Evolutionary conservation across 768 basidiomycete species (phyloP).

Genomic region (Filobasidium floriforme): DNA sequence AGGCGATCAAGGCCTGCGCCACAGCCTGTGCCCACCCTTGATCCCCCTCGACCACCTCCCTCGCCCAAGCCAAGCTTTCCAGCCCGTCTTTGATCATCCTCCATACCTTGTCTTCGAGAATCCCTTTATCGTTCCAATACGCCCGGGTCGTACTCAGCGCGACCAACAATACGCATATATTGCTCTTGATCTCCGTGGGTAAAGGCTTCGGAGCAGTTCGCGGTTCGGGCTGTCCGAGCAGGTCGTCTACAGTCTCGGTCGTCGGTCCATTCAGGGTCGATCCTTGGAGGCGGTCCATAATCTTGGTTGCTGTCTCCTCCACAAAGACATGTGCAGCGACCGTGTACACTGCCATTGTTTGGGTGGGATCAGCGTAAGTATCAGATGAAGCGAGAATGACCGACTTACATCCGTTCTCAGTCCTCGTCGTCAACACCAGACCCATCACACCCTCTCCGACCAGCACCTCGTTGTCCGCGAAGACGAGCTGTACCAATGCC

Average conservation of each 20-base stretch:
- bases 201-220: neutral
- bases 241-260: neutral
- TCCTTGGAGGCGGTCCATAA: too few relatives aligned
- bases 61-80: neutral
- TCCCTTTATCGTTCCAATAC: neutral
- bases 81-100: neutral
- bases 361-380: too few relatives aligned
- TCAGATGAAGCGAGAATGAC: neutral
- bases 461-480: neutral
- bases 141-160: neutral
- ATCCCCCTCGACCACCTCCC: neutral
- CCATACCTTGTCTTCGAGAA: neutral
- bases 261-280: too few relatives aligned
- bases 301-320: too few relatives aligned
- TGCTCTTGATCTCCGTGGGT: neutral
- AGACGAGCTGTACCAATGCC: neutral
- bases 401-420: neutral
- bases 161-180: neutral
- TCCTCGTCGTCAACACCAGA: neutral
- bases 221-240: neutral
- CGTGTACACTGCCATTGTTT: too few relatives aligned
- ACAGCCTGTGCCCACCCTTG: neutral
- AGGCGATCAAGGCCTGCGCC: neutral
- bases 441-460: slow-evolving; percentile 15
- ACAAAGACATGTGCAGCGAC: too few relatives aligned